These are phyloP conservation scores for Podospora appendiculata DNA, from an alignment of 495 filamentous ascomycete species.

Conservation along the genomic window DNA sequence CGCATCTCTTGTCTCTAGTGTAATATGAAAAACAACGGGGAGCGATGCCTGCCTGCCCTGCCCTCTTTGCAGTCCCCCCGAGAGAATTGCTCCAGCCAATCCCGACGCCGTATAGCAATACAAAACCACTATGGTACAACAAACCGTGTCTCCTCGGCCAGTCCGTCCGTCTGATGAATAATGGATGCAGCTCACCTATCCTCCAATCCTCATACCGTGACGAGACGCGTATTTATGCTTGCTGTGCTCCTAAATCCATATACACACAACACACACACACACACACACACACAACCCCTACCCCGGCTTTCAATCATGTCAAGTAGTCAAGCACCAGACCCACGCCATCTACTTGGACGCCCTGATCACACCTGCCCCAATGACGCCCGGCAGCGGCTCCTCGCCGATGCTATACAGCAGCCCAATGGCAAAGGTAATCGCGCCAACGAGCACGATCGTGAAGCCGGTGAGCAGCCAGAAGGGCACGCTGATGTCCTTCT, in stretches of 20 bases:
- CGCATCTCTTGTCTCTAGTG: neutral
- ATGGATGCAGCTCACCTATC: no score
- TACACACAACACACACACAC: neutral
- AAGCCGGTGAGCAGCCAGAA: constrained; percentile 81
- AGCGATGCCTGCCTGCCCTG: neutral
- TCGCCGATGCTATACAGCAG: constrained; percentile 72
- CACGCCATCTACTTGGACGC: constrained; percentile 1
- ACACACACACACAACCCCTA: neutral
- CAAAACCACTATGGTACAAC: neutral
- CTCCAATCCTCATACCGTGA: no score
- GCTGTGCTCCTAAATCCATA: no score
- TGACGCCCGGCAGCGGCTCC: constrained; percentile 74
- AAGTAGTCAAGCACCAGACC: no score
- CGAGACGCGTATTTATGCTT: no score
- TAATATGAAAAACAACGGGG: neutral
- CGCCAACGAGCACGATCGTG: constrained; percentile 52
- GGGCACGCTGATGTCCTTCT: constrained; percentile 76
- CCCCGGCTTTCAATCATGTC: neutral
- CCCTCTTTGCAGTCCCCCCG: neutral
- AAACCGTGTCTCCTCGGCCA: neutral
- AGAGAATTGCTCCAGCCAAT: neutral
- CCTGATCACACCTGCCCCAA: constrained; percentile 67
- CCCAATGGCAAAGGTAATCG: constrained; percentile 59
- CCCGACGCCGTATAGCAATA: neutral
- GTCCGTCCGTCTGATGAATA: neutral